These are phyloP conservation scores for Hypomontagnella submonticulosa DNA, from an alignment of 495 filamentous ascomycete species.

Conservation along the genomic window DNA sequence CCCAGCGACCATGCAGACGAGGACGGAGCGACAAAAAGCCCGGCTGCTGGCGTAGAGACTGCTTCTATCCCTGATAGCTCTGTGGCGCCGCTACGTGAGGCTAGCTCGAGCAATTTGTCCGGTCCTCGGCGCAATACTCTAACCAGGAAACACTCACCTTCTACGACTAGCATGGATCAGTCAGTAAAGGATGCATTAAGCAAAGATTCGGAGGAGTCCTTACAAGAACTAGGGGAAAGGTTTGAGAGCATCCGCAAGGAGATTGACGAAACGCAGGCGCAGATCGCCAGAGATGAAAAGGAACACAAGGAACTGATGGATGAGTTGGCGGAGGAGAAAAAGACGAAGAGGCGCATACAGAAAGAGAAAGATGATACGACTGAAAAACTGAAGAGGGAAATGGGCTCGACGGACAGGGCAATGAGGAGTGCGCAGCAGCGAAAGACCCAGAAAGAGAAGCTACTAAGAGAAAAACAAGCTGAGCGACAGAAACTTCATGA, in stretches of 20 bases:
- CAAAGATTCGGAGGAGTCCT: constrained; percentile 55
- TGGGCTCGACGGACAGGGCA: constrained; percentile 79
- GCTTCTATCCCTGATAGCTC: constrained; percentile 63
- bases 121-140: constrained; percentile 71
- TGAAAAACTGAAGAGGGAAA: constrained; percentile 82
- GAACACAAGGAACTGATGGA: constrained; percentile 76
- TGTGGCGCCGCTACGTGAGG: constrained; percentile 71
- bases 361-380: constrained; percentile 88
- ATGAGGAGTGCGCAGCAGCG: constrained; percentile 86
- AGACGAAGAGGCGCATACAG: constrained; percentile 75
- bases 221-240: constrained; percentile 71
- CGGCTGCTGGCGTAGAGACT: constrained; percentile 63
- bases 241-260: constrained; percentile 78
- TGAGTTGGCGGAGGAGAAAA: constrained; percentile 76
- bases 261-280: constrained; percentile 66
- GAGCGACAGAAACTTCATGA: constrained; percentile 68
- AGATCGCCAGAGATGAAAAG: constrained; percentile 70
- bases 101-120: constrained; percentile 62
- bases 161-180: constrained; percentile 69
- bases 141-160: constrained; percentile 82
- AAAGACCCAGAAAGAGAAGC: constrained; percentile 82
- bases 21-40: constrained; percentile 50
- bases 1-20: constrained; percentile 53
- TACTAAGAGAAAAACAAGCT: constrained; percentile 76
- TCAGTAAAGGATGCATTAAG: constrained; percentile 56